Base-by-base conservation (phyloP, 495 filamentous ascomycete species). In the Aspergillus nanangensis region DNA sequence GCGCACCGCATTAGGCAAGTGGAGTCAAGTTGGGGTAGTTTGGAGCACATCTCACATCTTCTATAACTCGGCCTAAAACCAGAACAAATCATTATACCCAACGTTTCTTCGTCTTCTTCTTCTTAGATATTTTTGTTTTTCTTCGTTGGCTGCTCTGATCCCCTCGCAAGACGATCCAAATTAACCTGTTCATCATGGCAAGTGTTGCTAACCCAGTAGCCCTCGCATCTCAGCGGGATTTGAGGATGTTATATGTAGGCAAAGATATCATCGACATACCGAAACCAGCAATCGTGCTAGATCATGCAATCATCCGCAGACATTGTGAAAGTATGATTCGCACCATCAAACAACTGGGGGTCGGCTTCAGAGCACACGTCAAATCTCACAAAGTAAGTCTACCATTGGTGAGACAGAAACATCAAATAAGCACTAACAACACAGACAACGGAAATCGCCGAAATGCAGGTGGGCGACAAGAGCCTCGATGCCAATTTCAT, bases 301-400 rank as follows among this genome's bases (percentile, higher is more conserved):
- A 94, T 65, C 51, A 76, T 3, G 80, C 79, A 20, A 81, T 87
- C 37, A 63, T 90, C 23, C 67, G 74, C 23, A 67, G 70, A 13
- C 91, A 94, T 57, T 95, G 88, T 61, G 62, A 71, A 45, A 68
- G 79, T 39, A 92, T 95, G 84, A 77, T 89, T 11, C 66, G 81
- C 39, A 79, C 85, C 0, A 73, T 77, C 4, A 56, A 73, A 35
- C 51, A 58, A 25, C 70, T 92, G 4, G 72, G 71, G 1, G 69
- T 92, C 18, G 77, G 75, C 19, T 94, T 90, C 69, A 69, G 90
- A 44, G 81, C 86, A 5, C 90, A 95, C 63, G 81, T 93, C 44
- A 95, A 95, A 56, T 87, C 87, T 18, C 90, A 95, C 58, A 95
- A 95, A 67, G 88, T 84, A 58, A n/a, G n/a, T n/a, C n/a, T n/a